phyloP scores from a whole-genome alignment of 2,329 filamentous ascomycete species.

The Cladosporium sp. region DNA sequence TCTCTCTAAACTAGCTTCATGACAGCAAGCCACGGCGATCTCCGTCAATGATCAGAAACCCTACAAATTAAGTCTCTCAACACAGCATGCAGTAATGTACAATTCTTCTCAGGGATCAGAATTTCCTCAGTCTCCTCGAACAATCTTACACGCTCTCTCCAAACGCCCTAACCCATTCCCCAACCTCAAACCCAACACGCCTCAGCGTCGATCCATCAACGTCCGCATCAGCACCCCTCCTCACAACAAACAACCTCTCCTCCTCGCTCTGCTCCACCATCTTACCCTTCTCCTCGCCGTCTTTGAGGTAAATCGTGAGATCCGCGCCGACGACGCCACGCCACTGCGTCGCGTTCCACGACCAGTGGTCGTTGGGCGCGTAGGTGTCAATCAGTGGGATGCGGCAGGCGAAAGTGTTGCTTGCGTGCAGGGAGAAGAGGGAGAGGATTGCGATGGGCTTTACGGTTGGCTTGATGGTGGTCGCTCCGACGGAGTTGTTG shows the following conservation, averaged over 20 bases:
- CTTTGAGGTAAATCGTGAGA: conserved; percentile 68
- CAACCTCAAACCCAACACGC: conserved; percentile 80
- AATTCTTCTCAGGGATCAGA: not conserved
- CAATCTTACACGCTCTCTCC: conserved; percentile 19
- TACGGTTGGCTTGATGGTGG: conserved; percentile 4
- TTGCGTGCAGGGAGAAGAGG: conserved; percentile 76
- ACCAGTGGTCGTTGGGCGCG: conserved; percentile 86
- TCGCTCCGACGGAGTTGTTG: conserved; percentile 57
- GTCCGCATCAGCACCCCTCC: conserved; percentile 38
- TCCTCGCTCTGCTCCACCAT: conserved; percentile 43
- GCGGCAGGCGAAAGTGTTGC: conserved; percentile 71
- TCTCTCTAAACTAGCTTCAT: not conserved
- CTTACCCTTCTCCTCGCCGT: conserved; percentile 33
- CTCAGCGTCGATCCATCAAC: conserved; percentile 59
- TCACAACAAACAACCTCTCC: conserved; percentile 42
- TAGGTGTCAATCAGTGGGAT: conserved; percentile 78
- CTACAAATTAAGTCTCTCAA: not conserved
- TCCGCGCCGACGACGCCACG: conserved; percentile 81
- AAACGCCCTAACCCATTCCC: conserved; percentile 67
- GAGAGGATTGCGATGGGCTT: conserved; percentile 75
- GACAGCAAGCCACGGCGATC: not conserved
- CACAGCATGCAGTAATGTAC: not conserved
- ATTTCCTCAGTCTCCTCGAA: not conserved
- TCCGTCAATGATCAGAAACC: not conserved
- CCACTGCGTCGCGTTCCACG: conserved; percentile 96